Percentiles rank a stretch among this genome's conserved stretches.
Evolutionary conservation across 495 filamentous ascomycete species (phyloP).

Genomic region (Aspergillus bertholletiae): DNA sequence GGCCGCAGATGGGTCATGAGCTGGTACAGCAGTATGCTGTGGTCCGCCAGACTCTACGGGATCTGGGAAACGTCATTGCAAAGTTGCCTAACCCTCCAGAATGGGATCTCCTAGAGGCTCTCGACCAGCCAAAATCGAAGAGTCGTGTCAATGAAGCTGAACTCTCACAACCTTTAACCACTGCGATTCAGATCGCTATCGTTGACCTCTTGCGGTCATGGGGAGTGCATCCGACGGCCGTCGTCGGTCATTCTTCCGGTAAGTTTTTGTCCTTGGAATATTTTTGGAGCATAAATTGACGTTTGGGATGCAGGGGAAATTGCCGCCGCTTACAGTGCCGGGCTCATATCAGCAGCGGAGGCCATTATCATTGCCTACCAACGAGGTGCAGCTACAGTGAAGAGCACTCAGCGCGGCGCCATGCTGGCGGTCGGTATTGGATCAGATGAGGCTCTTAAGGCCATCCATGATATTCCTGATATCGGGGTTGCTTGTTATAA

Average conservation of each 20-base stretch:
- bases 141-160: not conserved
- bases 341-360: slow-evolving; percentile 1
- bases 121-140: not conserved
- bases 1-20: slow-evolving; percentile 9
- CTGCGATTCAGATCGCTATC: slow-evolving; percentile 13
- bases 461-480: no score
- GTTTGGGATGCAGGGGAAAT: no score
- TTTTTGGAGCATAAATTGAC: no score
- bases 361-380: slow-evolving; percentile 16
- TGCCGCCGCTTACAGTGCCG: slow-evolving; percentile 22
- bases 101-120: not conserved
- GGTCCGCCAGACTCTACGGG: slow-evolving; percentile 14
- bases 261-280: no score
- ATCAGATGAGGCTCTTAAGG: not conserved
- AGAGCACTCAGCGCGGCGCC: not conserved
- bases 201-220: slow-evolving; percentile 10
- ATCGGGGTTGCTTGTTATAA: no score
- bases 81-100: not conserved
- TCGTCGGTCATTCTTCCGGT: slow-evolving; percentile 21
- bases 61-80: slow-evolving; percentile 17
- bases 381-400: not conserved
- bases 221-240: slow-evolving; percentile 8
- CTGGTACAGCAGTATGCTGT: slow-evolving; percentile 6
- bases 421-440: slow-evolving; percentile 31
- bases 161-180: slow-evolving; percentile 13